Percentiles rank a stretch among this genome's conserved stretches.
phyloP scores from a whole-genome alignment of 192 early-diverging fungal species.

The Coemansia furcata region DNA sequence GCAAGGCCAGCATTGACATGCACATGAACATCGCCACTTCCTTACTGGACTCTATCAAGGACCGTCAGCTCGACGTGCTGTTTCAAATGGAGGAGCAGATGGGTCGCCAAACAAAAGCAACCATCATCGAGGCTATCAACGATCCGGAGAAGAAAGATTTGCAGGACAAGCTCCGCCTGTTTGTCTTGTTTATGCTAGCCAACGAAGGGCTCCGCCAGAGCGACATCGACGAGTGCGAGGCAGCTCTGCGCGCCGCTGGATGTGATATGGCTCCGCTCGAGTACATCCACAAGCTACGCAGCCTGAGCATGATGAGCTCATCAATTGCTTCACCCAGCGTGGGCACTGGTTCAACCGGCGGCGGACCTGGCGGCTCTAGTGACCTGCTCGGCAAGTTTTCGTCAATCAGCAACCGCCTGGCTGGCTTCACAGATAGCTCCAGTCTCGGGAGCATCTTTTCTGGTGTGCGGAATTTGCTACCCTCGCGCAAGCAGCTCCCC shows the following conservation, averaged over 20 bases:
- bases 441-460: constrained; percentile 74
- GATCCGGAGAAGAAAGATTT: constrained; percentile 78
- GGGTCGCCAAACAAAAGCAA: constrained; percentile 69
- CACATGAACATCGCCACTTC: constrained; percentile 97
- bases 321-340: constrained; percentile 24
- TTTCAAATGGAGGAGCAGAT: constrained; percentile 94
- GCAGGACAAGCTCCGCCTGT: constrained; percentile 88
- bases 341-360: constrained; percentile 1
- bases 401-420: constrained; percentile 67
- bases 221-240: constrained; percentile 83
- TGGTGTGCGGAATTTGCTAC: constrained; percentile 93
- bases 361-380: constrained; percentile 9
- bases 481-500: constrained; percentile 84
- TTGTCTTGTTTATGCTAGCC: constrained; percentile 84
- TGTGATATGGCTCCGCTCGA: constrained; percentile 71
- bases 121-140: constrained; percentile 77
- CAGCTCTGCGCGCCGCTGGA: constrained; percentile 70
- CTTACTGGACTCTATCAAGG: constrained; percentile 84
- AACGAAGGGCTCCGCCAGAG: constrained; percentile 69
- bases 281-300: constrained; percentile 74
- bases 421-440: constrained; percentile 68
- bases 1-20: constrained; percentile 93
- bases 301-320: constrained; percentile 40
- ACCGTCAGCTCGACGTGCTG: constrained; percentile 89
- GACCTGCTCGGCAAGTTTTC: constrained; percentile 62